Conservation (phyloP, 805 yeast genomes). For the Ogataea wickerhamii region DNA sequence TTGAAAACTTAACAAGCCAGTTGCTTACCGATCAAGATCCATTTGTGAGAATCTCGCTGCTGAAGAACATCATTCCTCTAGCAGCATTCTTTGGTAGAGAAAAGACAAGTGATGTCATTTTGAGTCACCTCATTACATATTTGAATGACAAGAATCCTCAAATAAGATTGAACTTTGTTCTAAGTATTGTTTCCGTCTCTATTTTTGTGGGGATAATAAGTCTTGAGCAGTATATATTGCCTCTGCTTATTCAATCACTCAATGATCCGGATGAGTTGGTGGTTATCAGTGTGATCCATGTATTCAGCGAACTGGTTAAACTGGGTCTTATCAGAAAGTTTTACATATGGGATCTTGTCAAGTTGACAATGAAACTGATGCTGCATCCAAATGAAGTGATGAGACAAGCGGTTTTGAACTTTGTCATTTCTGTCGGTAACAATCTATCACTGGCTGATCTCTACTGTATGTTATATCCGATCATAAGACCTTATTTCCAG, state of each 20-base stretch:
- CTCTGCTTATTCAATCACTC: conserved; percentile 77
- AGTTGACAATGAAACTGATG: conserved; percentile 50
- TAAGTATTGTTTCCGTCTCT: conserved; percentile 68
- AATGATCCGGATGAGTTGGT: conserved; percentile 83
- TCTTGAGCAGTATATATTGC: conserved; percentile 83
- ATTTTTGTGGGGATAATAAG: conserved; percentile 78
- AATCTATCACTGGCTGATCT: conserved; percentile 71
- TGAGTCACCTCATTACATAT: conserved; percentile 89
- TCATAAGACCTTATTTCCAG: conserved; percentile 68
- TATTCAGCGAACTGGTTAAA: conserved; percentile 52
- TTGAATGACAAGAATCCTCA: conserved; percentile 73
- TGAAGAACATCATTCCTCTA: conserved; percentile 68
- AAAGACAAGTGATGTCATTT: conserved; percentile 79
- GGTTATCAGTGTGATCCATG: conserved; percentile 61
- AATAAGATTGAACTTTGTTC: conserved; percentile 67
- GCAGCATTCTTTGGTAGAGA: conserved; percentile 84
- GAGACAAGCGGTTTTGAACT: conserved; percentile 59
- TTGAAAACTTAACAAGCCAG: conserved; percentile 62
- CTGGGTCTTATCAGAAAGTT: conserved; percentile 53
- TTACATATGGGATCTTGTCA: conserved; percentile 53
- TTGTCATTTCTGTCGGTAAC: conserved; percentile 59
- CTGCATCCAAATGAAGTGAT: conserved; percentile 89
- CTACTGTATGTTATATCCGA: conserved; percentile 79
- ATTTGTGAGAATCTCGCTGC: conserved; percentile 63
- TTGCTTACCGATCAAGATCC: conserved; percentile 68